These are phyloP conservation scores for Fusarium ramigenum DNA, from an alignment of 2,329 filamentous ascomycete species.

Conservation along the genomic window DNA sequence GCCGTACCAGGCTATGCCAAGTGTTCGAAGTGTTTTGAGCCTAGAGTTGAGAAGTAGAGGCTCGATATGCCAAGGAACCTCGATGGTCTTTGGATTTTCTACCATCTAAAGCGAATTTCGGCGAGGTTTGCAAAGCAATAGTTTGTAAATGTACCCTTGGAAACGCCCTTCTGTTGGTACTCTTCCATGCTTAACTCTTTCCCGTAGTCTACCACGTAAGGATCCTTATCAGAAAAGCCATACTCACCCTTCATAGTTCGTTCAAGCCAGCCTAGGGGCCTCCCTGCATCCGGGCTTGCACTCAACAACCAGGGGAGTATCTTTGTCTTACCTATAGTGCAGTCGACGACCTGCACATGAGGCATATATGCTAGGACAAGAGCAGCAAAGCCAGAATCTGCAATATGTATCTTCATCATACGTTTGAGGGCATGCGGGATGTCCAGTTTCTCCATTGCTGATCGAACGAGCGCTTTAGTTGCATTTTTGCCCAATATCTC, in stretches of 20 bases:
- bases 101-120: neutral
- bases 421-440: neutral
- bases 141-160: neutral
- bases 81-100: rapidly evolving
- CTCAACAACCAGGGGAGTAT: neutral
- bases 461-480: rapidly evolving
- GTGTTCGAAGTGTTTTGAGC: neutral
- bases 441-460: neutral
- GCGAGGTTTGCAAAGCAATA: neutral
- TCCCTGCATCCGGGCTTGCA: neutral
- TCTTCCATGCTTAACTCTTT: neutral
- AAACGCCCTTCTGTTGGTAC: neutral
- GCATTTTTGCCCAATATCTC: neutral
- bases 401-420: rapidly evolving
- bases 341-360: neutral
- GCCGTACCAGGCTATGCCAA: neutral
- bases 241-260: neutral
- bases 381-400: neutral
- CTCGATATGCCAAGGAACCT: neutral
- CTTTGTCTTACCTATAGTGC: rapidly evolving
- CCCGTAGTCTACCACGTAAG: rapidly evolving
- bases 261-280: neutral
- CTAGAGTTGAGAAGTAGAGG: neutral
- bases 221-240: neutral
- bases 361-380: neutral